phyloP scores from a whole-genome alignment of 345 rosid genomes.

The Fremontodendron californicum region DNA sequence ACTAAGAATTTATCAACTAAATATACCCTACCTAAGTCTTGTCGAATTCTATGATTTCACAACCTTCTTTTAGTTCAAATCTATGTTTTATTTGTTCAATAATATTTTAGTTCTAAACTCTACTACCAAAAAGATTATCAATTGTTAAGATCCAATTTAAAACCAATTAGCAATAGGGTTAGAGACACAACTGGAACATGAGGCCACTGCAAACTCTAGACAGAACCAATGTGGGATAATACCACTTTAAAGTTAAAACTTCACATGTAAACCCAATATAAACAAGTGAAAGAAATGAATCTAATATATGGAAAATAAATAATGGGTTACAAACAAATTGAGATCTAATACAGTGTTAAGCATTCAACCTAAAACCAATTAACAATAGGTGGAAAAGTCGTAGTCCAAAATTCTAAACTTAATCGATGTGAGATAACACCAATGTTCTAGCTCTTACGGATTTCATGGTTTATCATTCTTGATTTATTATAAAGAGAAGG shows the following conservation, averaged over 20 bases:
- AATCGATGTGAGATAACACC: not conserved
- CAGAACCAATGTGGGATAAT: not conserved
- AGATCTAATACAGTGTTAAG: not conserved
- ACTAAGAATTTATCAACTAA: not conserved
- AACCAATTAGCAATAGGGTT: not conserved
- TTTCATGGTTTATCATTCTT: not conserved
- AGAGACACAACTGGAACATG: not conserved
- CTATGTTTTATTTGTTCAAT: not conserved
- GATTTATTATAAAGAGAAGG: not conserved
- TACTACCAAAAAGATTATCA: not conserved
- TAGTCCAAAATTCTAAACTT: not conserved
- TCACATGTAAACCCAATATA: not conserved
- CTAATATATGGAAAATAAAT: not conserved
- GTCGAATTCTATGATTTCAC: not conserved
- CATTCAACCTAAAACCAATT: not conserved
- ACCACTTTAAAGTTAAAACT: not conserved
- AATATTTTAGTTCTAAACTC: not conserved
- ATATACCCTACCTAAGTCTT: not conserved
- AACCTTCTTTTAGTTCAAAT: not conserved
- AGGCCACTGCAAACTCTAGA: not conserved
- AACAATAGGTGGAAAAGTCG: not conserved
- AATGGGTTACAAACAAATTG: not conserved
- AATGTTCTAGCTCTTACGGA: not conserved
- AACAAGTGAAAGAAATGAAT: not conserved
- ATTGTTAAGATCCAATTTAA: not conserved